Conservation (phyloP, 2,329 filamentous ascomycete genomes). For the Teratosphaeria nubilosa region DNA sequence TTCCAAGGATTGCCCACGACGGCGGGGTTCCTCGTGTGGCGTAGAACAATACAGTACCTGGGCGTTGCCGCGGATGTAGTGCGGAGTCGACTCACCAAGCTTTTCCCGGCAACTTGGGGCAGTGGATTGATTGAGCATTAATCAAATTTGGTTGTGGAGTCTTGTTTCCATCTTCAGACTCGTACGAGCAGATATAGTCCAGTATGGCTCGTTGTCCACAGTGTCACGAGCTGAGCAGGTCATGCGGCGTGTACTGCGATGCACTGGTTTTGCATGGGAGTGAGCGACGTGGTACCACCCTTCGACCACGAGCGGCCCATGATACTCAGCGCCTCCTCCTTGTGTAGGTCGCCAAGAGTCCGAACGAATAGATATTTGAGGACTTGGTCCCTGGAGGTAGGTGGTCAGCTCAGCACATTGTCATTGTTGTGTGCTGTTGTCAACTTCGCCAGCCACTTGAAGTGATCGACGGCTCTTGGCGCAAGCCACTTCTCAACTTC, state of each 20-base stretch:
- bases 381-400: no score
- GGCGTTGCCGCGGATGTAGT: no score
- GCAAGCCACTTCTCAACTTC: background rate
- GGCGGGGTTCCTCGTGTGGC: background rate
- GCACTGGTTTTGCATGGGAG: background rate
- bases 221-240: background rate
- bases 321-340: background rate
- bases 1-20: background rate
- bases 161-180: background rate
- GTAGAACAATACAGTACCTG: no score
- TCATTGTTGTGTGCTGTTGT: background rate
- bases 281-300: background rate
- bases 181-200: background rate
- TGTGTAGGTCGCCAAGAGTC: background rate
- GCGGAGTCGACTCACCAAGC: no score
- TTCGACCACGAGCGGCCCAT: background rate
- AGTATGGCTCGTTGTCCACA: background rate
- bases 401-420: background rate
- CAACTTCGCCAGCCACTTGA: background rate
- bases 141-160: background rate
- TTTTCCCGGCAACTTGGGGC: no score
- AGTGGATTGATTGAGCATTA: no score
- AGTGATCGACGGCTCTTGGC: background rate
- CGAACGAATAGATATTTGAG: background rate
- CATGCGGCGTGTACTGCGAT: background rate